These are phyloP conservation scores for Trichoderma asperellum DNA, from an alignment of 2,329 filamentous ascomycete species.

Conservation along the genomic window DNA sequence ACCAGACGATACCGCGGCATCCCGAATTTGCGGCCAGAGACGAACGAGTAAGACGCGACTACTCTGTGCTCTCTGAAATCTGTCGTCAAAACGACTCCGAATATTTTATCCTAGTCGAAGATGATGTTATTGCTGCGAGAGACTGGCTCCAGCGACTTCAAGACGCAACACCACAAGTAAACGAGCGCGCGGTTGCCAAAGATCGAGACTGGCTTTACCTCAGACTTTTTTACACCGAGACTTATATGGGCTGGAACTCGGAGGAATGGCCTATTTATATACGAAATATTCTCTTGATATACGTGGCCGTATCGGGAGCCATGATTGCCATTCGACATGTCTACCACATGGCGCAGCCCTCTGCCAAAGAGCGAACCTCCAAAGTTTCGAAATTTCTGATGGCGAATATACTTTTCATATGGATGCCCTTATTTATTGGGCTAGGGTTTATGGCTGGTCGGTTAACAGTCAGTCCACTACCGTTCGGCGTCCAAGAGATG, in stretches of 20 bases:
- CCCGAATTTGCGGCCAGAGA: conserved; percentile 30
- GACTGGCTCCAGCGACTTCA: conserved; percentile 38
- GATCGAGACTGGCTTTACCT: conserved; percentile 40
- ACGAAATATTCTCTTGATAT: conserved; percentile 32
- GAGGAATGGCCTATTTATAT: conserved; percentile 40
- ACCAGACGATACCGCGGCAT: conserved; percentile 30
- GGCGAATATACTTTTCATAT: conserved; percentile 31
- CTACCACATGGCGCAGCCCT: not conserved
- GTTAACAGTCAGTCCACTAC: conserved; percentile 34
- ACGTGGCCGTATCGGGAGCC: conserved; percentile 27
- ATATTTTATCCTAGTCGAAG: conserved; percentile 41
- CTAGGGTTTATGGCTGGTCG: conserved; percentile 40
- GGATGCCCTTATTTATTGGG: conserved; percentile 34
- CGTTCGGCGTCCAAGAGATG: conserved; percentile 40
- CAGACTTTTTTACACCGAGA: conserved; percentile 43
- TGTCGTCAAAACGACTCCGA: conserved; percentile 34
- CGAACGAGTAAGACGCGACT: conserved; percentile 38
- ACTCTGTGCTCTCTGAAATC: conserved; percentile 35
- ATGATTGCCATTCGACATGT: conserved; percentile 29
- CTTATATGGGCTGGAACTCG: conserved; percentile 43
- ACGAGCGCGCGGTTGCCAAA: conserved; percentile 27
- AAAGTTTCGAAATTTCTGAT: conserved; percentile 25
- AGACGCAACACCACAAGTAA: conserved; percentile 33
- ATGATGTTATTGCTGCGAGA: conserved; percentile 40
- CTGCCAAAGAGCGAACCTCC: not conserved